phyloP scores from a whole-genome alignment of 2,329 filamentous ascomycete genomes.

The Aphanocladium album region DNA sequence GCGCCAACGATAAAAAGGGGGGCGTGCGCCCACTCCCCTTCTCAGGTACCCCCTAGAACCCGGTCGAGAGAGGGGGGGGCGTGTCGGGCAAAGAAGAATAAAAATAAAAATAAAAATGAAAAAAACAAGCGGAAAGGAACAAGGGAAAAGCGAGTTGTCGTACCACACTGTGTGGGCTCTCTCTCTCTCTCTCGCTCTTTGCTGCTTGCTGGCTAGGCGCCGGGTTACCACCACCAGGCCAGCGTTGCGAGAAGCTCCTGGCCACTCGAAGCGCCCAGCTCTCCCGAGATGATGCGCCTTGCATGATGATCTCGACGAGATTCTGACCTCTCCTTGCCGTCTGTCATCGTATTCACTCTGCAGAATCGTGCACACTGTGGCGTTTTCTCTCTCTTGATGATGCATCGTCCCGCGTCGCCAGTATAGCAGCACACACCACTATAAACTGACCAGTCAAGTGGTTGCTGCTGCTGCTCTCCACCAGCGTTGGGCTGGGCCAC shows the following conservation, averaged over 20 bases:
- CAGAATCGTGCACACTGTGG: too few species aligned
- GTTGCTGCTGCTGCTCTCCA: too few species aligned
- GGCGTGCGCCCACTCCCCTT: neutral
- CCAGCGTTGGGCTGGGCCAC: too few species aligned
- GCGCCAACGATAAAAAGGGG: neutral
- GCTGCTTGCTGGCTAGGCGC: neutral
- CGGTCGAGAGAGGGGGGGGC: neutral
- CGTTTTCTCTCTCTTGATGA: too few species aligned
- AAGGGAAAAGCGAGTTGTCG: neutral
- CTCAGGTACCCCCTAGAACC: too few species aligned
- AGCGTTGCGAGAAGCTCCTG: neutral
- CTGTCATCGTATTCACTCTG: neutral
- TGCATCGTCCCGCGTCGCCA: too few species aligned
- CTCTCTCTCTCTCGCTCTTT: too few species aligned
- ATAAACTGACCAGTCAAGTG: too few species aligned
- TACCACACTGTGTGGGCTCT: neutral
- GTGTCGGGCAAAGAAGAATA: neutral
- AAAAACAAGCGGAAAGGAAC: neutral
- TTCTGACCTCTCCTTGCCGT: too few species aligned
- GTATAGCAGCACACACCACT: too few species aligned
- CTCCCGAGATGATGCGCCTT: neutral
- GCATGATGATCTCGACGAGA: neutral
- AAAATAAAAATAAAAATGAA: neutral
- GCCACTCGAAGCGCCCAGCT: constrained; percentile 7
- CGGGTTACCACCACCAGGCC: neutral